A percentile compares a stretch with the other conserved stretches of the same genome.
Conservation (phyloP, 2,329 filamentous ascomycete species). For the Fusarium hostae region DNA sequence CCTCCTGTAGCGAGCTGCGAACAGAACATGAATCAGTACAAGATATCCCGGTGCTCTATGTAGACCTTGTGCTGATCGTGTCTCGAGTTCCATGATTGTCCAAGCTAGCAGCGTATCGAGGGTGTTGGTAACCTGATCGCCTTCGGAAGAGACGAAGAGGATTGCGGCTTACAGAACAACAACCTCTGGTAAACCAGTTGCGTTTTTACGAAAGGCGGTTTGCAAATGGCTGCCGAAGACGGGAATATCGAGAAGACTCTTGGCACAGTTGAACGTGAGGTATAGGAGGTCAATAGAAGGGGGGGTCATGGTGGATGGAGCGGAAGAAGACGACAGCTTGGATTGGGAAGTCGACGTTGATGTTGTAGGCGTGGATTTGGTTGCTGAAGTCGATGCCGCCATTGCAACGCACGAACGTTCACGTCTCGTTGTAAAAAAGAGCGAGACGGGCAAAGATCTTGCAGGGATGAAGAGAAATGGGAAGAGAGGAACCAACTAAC, state of each 20-base stretch:
- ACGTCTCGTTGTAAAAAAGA: neutral
- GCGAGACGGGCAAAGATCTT: neutral
- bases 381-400: constrained; percentile 9
- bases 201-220: constrained; percentile 63
- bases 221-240: constrained; percentile 79
- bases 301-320: constrained; percentile 49
- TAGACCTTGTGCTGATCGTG: neutral
- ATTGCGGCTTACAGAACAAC: constrained; percentile 65
- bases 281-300: constrained; percentile 76
- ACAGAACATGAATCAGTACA: constrained; percentile 40
- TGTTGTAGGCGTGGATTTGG: neutral
- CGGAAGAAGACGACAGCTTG: constrained; percentile 3
- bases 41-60: constrained; percentile 13
- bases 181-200: constrained; percentile 61
- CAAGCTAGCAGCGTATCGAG: constrained; percentile 9
- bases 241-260: constrained; percentile 73
- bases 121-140: constrained; percentile 6
- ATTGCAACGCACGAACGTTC: constrained; percentile 6
- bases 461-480: neutral
- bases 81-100: constrained; percentile 18
- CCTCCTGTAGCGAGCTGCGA: constrained; percentile 83
- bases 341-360: constrained; percentile 10
- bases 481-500: neutral
- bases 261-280: constrained; percentile 90
- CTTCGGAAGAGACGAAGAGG: constrained; percentile 20